Evolutionary conservation across 73 alveolate species (phyloP).

Genomic region (Paramecium sonneborni): DNA sequence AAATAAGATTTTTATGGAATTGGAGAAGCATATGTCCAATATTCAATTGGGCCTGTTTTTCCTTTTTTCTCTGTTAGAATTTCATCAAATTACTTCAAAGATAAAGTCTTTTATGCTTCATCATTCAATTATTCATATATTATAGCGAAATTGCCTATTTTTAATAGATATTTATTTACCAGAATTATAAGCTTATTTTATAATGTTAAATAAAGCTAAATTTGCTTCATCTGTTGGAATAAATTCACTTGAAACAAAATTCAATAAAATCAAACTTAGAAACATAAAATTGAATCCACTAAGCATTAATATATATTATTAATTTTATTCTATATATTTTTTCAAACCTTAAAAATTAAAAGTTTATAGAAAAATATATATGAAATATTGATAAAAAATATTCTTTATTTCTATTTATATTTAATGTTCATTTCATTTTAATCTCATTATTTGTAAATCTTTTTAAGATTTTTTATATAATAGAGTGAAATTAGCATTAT

Average conservation of each 20-base stretch:
- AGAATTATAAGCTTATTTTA: not conserved
- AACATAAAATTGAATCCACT: not conserved
- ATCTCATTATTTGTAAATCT: no score
- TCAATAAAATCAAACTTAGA: not conserved
- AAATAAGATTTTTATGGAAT: not conserved
- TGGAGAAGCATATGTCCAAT: not conserved
- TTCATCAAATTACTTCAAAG: not conserved
- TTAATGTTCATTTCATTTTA: no score
- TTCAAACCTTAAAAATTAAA: not conserved
- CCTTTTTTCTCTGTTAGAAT: not conserved
- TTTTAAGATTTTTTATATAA: no score
- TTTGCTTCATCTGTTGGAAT: constrained; percentile 28
- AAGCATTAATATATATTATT: not conserved
- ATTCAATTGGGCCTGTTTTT: not conserved
- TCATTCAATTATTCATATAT: not conserved
- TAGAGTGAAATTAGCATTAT: no score
- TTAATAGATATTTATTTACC: not conserved
- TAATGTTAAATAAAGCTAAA: not conserved
- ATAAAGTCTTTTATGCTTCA: not conserved
- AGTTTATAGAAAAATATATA: not conserved
- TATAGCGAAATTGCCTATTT: not conserved
- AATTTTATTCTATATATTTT: not conserved
- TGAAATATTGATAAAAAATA: no score
- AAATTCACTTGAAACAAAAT: not conserved
- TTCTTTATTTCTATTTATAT: no score